These are phyloP conservation scores for Candolleomyces eurysporus DNA, from an alignment of 768 basidiomycete genomes.

Conservation along the genomic window DNA sequence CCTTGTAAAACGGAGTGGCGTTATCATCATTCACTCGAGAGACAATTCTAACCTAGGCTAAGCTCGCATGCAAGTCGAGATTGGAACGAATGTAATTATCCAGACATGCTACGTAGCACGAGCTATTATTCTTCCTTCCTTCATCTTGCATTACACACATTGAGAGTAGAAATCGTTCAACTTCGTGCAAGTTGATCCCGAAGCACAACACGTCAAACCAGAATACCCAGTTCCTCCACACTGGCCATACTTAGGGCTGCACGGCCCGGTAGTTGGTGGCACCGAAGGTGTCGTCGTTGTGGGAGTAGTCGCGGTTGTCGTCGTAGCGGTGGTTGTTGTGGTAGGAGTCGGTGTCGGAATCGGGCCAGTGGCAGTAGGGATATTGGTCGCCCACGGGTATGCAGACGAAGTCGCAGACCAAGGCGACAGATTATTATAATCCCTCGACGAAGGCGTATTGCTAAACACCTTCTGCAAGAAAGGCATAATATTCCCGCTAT, in stretches of 20 bases:
- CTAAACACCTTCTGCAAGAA: slow-evolving; percentile 16
- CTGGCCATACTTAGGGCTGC: slow-evolving; percentile 15
- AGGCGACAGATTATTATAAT: slow-evolving; percentile 12
- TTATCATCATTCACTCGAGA: too few species aligned
- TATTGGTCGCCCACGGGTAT: slow-evolving; percentile 7
- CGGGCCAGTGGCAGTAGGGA: slow-evolving; percentile 3
- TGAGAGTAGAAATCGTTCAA: slow-evolving; percentile 35
- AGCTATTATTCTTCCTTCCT: too few species aligned
- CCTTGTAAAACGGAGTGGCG: too few species aligned
- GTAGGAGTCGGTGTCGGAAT: neutral
- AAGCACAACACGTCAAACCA: slow-evolving; percentile 33
- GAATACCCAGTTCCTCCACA: slow-evolving; percentile 41
- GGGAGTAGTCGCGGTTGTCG: slow-evolving; percentile 1
- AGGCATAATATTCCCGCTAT: slow-evolving; percentile 12
- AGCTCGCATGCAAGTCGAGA: too few species aligned
- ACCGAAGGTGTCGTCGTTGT: neutral
- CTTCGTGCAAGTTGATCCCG: slow-evolving; percentile 29
- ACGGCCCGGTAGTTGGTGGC: neutral
- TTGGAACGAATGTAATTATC: too few species aligned
- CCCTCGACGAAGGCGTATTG: slow-evolving; percentile 12
- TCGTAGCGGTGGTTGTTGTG: neutral
- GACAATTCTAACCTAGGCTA: too few species aligned
- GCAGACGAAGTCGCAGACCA: slow-evolving; percentile 6
- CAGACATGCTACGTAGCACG: too few species aligned
- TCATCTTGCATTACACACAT: slow-evolving; percentile 15